Base-by-base conservation (phyloP, 371 early-diverging fungal species). In the Lichtheimia corymbifera region DNA sequence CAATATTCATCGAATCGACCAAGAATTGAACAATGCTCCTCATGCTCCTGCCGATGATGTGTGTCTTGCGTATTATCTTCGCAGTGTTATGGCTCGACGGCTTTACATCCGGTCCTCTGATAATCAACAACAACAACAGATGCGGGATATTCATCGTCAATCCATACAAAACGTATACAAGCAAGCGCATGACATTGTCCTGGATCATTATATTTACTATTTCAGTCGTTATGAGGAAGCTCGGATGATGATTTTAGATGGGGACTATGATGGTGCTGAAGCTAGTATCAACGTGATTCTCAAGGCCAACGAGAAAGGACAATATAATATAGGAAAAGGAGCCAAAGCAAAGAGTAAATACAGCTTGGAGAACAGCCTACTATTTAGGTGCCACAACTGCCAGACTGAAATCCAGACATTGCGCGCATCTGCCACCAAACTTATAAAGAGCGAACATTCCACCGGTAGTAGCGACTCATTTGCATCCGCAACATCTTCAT, bases 61-160 rank as follows among this genome's bases (percentile, higher is more conserved):
- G 52, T 88, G 88, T 53, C 61, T 89, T n/a, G 74, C 76, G 0
- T 58, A 85, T 41, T 76, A 86, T 61, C 71, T 88, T 13, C 79
- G 79, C 54, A 86, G 83, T 43, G 63, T 78, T 18, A 65, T 80
- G 13, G 61, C 76, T 54, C 77, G 84, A 22, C 83, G 60, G 11
- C 43, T 68, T 14, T 43, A 53, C 1, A 43, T 28, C 4, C 53
- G 41, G 11, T 35, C 35, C 35, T 5, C 55, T 12, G 51, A 47
- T 20, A 50, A 54, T 25, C 12, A 40, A n/a, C 27, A 64, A 25
- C 22, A 17, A 44, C 50, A 61, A 13, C 3, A 52, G 12, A 30
- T 60, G 55, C 55, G 62, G 35, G 22, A 50, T 3, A 55, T 59
- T 0, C 68, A 67, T 43, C 47, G 50, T 13, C 47, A 64, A 59